Evolutionary conservation across 257 asterid species (phyloP), one percentile per base, ranked within the genome.

Genomic region (Gentiana dahurica): DNA sequence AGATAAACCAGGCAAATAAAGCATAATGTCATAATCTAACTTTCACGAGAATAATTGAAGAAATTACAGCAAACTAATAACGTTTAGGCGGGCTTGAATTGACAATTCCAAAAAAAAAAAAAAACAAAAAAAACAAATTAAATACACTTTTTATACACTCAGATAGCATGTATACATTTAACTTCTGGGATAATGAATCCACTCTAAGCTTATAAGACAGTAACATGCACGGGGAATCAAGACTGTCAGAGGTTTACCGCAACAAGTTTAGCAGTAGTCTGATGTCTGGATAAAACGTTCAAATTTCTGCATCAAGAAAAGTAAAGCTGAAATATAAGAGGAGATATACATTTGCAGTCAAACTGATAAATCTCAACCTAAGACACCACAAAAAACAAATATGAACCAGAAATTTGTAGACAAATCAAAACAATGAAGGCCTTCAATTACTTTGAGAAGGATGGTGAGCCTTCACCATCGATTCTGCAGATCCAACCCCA

Each of bases 401-500:
- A 49, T 9, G 45, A 58, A 24, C 3, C 8, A 13, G 33, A 38
- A 12, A 5, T 41, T 41, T 41, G 10, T 5, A 59, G 55, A 15
- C 8, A 10, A 15, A n/a, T 9, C 38, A 59, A 36, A 43, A 51
- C 33, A 58, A 58, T 51, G 49, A 41, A 3, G 62, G 64, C 44
- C 48, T 12, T 64, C 36, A 34, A 57, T 71, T 83, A 87, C 98
- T 70, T 85, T 61, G 80, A 54, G 56, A 91, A 91, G 71, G 96
- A 81, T 69, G 61, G 68, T 66, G 87, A 59, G 50, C 75, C 77
- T 74, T 66, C 82, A 70, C 76, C 75, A 78, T 76, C 78, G 69
- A 83, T 74, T 62, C 76, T 77, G 81, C 96, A 87, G 71, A 83
- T 79, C 98, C 98, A 91, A 71, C 98, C 98, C 98, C 98, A 91